Base-by-base conservation (phyloP, 2,329 filamentous ascomycete species). In the Hypomyces perniciosus region DNA sequence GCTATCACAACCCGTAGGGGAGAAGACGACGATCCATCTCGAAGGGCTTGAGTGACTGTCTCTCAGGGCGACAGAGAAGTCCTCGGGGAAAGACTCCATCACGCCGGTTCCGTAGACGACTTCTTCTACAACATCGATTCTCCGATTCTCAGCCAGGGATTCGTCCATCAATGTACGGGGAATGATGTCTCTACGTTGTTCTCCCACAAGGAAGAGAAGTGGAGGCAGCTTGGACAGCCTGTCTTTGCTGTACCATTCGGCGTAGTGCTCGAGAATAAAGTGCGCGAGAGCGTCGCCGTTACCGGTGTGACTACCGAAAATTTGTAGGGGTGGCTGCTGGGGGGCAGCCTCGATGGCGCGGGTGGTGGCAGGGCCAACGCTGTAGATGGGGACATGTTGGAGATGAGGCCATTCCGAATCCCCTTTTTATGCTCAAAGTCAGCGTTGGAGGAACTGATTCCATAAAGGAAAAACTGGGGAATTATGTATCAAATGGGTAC, bases 161-260 rank as follows among this genome's bases (percentile, higher is more conserved):
- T 72, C 63, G 37, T 80, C 77, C 74, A 84, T 87, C 35, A 97
- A 72, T 1, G 81, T 89, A 59, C 80, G 88, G 1, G 93, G 91
- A 56, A 99, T 96, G 57, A 96, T 83, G 65, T 97, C 93, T 41
- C 93, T 76, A 49, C 90, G 80, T 64, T 91, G 88, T 65, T 96
- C 92, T 20, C 93, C 93, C 0, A 95, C 90, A 10, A 95, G 78
- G 66, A 97, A 99, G 1, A 97, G 72, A 5, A 97, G 67, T 0
- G 86, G 79, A 1, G 81, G 83, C 59, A 82, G 81, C 10, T 58
- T 60, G 8, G 44, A 20, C n/a, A 12, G 31, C 9, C 64, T 44
- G 45, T 67, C 63, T 35, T 65, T 65, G 34, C 62, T 56, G 56
- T 81, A 77, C 73, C 75, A 78, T 45, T 70, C 61, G 27, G 61